Percentiles rank a stretch among this genome's conserved stretches.
Conservation (phyloP, 345 rosid genomes). For the Toxicodendron radicans region DNA sequence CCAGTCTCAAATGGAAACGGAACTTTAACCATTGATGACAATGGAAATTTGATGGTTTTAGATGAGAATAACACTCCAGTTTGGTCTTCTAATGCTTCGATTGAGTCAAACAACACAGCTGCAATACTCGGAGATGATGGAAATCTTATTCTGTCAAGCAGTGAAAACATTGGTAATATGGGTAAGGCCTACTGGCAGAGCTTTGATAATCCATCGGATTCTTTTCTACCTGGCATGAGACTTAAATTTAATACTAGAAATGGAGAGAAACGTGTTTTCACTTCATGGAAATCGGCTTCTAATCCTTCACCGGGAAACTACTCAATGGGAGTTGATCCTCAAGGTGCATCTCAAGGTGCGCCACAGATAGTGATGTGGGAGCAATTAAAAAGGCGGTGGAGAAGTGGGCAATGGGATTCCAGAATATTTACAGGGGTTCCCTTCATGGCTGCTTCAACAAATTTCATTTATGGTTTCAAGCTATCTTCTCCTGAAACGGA, state of each 20-base stretch:
- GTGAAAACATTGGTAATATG: slow-evolving; percentile 14
- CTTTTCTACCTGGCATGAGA: slow-evolving; percentile 60
- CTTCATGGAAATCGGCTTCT: slow-evolving; percentile 54
- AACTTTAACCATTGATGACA: slow-evolving; percentile 36
- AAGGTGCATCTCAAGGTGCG: slow-evolving; percentile 27
- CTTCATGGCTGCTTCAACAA: slow-evolving; percentile 34
- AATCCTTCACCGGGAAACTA: slow-evolving; percentile 71
- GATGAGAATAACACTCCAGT: slow-evolving; percentile 37
- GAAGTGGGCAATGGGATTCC: slow-evolving; percentile 82
- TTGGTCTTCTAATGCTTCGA: slow-evolving; percentile 51
- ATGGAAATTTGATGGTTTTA: slow-evolving; percentile 52
- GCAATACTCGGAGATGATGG: slow-evolving; percentile 38
- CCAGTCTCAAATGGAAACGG: slow-evolving; percentile 51
- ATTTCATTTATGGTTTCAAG: slow-evolving; percentile 55
- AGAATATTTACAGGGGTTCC: slow-evolving; percentile 59
- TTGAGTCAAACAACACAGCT: slow-evolving; percentile 31
- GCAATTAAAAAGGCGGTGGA: slow-evolving; percentile 47
- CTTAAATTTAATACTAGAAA: slow-evolving; percentile 36
- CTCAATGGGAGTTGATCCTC: slow-evolving; percentile 58
- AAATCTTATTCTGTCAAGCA: slow-evolving; percentile 34
- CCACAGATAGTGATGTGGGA: slow-evolving; percentile 88
- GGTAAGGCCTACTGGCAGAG: slow-evolving; percentile 52
- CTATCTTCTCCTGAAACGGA: slow-evolving; percentile 32
- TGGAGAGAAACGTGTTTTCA: slow-evolving; percentile 47
- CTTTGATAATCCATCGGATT: slow-evolving; percentile 61